A percentile compares a stretch with the other conserved stretches of the same genome.
Conservation (phyloP, 495 filamentous ascomycete genomes). For the Penicillium simplicissimum region DNA sequence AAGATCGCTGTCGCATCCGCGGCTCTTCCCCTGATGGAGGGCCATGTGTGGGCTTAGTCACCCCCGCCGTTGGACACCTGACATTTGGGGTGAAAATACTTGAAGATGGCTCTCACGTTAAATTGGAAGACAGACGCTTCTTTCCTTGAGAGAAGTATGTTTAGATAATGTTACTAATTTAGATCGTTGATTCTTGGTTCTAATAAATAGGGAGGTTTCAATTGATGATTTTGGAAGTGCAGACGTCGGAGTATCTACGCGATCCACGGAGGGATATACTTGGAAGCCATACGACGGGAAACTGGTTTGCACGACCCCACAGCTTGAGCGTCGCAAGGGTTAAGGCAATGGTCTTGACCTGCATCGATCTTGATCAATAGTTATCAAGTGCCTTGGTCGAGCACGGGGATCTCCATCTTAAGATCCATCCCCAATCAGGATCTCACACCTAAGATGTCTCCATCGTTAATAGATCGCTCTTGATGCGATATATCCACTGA, state of each 20-base stretch:
- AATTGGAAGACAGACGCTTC: too few species aligned
- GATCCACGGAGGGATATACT: neutral
- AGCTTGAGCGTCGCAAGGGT: neutral
- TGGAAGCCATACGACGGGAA: neutral
- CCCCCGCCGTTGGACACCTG: neutral
- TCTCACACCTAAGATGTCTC: too few species aligned
- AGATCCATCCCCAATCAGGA: too few species aligned
- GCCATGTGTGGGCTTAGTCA: slow-evolving; percentile 33
- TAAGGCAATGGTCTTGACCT: too few species aligned
- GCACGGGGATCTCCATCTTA: neutral
- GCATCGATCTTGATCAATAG: neutral
- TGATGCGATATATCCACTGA: neutral
- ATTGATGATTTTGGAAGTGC: too few species aligned
- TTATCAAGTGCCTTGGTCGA: neutral
- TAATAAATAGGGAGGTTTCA: too few species aligned
- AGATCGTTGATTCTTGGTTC: too few species aligned
- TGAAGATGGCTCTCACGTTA: neutral
- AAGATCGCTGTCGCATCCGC: slow-evolving; percentile 20
- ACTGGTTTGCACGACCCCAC: neutral
- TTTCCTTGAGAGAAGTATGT: too few species aligned
- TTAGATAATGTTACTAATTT: too few species aligned
- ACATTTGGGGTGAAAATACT: too few species aligned
- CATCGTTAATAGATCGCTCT: too few species aligned
- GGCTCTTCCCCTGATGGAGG: slow-evolving; percentile 22
- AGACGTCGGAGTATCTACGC: neutral